phyloP scores from a whole-genome alignment of 176 grass and related monocot genomes.

The Elaeis guineensis region DNA sequence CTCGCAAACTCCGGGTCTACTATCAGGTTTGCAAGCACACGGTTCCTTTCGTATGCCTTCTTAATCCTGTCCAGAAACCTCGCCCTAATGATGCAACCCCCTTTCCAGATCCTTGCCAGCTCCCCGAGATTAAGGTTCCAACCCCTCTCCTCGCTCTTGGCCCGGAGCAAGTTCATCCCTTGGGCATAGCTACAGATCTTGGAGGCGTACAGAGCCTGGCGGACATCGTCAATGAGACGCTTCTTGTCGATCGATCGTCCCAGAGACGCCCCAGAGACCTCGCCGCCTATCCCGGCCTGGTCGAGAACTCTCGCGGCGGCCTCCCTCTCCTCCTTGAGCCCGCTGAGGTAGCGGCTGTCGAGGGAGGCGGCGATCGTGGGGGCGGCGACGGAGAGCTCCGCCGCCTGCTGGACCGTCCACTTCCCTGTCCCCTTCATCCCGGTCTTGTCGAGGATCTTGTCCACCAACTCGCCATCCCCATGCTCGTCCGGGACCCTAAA shows the following conservation, averaged over 20 bases:
- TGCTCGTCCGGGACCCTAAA: no score
- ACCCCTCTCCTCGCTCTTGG: slow-evolving; percentile 66
- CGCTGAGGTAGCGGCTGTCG: slow-evolving; percentile 63
- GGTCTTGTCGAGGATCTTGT: no score
- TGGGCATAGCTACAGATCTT: slow-evolving; percentile 99
- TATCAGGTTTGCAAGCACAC: no score
- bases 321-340: slow-evolving; percentile 90
- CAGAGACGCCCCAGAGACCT: background rate
- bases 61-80: slow-evolving; percentile 92
- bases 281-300: slow-evolving; percentile 52
- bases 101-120: slow-evolving; percentile 94
- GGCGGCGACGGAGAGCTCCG: no score
- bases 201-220: slow-evolving; percentile 65
- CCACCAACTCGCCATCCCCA: no score
- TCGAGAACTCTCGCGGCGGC: slow-evolving; percentile 46
- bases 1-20: no score
- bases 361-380: no score
- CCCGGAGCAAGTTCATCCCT: slow-evolving; percentile 79
- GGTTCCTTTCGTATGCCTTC: slow-evolving; percentile 68
- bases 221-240: slow-evolving; percentile 51
- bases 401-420: no score
- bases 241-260: slow-evolving; percentile 50
- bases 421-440: no score
- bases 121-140: slow-evolving; percentile 88
- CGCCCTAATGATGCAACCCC: slow-evolving; percentile 82